phyloP scores from a whole-genome alignment of 108 stramenopile species.

The Nitzschia sp. region DNA sequence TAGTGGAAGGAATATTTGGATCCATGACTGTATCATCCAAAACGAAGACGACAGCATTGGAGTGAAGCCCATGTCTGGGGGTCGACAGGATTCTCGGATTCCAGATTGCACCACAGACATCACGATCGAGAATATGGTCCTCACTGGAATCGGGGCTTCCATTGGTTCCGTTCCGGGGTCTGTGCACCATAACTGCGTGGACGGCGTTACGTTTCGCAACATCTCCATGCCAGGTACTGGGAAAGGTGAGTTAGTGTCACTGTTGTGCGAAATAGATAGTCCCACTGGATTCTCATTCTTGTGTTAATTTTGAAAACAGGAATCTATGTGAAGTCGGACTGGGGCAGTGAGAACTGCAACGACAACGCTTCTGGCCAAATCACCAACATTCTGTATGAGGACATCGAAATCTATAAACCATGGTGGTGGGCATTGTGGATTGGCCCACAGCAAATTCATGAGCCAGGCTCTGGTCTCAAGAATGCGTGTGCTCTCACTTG shows the following conservation, averaged over 20 bases:
- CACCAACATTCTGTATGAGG: conserved; percentile 39
- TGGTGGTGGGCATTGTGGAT: conserved; percentile 56
- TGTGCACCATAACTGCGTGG: conserved; percentile 27
- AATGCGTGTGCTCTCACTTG: conserved; percentile 24
- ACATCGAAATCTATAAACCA: conserved; percentile 42
- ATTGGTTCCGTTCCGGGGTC: conserved; percentile 34
- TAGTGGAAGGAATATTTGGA: conserved; percentile 38
- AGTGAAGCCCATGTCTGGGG: conserved; percentile 28
- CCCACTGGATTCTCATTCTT: too few species aligned
- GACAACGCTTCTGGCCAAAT: conserved; percentile 15
- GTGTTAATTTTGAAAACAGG: neutral
- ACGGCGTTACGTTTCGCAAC: conserved; percentile 48
- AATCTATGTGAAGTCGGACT: conserved; percentile 23
- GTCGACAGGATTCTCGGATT: conserved; percentile 2
- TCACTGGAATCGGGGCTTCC: conserved; percentile 44
- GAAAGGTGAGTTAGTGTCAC: conserved; percentile 11
- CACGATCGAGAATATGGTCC: conserved; percentile 39
- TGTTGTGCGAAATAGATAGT: neutral
- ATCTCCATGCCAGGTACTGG: conserved; percentile 44
- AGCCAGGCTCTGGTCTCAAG: conserved; percentile 14
- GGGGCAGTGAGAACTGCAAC: conserved; percentile 3
- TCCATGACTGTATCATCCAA: conserved; percentile 46
- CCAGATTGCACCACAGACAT: conserved; percentile 39
- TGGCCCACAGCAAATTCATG: conserved; percentile 52
- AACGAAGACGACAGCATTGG: conserved; percentile 47